Evolutionary conservation across 2,329 filamentous ascomycete species (phyloP).

Genomic region (Teratosphaeria viscida): DNA sequence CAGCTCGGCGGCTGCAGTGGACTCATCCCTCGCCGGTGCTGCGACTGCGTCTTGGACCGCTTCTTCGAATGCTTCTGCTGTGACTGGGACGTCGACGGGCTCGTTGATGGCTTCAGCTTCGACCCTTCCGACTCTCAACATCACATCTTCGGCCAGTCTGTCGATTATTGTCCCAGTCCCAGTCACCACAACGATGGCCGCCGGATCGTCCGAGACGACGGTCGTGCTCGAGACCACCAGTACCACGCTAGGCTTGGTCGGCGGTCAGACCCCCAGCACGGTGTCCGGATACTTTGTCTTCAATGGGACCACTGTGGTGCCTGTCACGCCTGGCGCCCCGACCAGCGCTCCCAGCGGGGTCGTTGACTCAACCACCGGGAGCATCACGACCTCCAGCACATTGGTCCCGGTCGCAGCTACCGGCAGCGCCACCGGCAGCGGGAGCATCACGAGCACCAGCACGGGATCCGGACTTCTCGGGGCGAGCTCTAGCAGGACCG

Average conservation of each 20-base stretch:
- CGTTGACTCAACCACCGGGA: background rate
- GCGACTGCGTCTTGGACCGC: background rate
- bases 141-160: background rate
- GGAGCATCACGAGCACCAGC: background rate
- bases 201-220: constrained; percentile 1
- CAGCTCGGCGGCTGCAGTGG: background rate
- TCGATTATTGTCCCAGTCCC: constrained; percentile 2
- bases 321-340: background rate
- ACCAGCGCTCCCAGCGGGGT: background rate
- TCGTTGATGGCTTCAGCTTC: background rate
- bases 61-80: background rate
- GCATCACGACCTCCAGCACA: background rate
- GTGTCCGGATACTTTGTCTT: constrained; percentile 8
- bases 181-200: constrained; percentile 1
- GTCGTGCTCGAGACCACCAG: constrained; percentile 5
- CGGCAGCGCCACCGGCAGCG: background rate
- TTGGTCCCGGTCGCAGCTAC: background rate
- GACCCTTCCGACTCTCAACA: background rate
- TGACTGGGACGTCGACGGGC: background rate
- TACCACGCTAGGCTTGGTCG: constrained; percentile 5
- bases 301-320: constrained; percentile 6
- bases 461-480: background rate
- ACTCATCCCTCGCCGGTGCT: background rate
- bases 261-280: background rate
- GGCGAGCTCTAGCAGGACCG: background rate